phyloP scores from a whole-genome alignment of 2,329 filamentous ascomycete genomes.

The Aureobasidium sp. region DNA sequence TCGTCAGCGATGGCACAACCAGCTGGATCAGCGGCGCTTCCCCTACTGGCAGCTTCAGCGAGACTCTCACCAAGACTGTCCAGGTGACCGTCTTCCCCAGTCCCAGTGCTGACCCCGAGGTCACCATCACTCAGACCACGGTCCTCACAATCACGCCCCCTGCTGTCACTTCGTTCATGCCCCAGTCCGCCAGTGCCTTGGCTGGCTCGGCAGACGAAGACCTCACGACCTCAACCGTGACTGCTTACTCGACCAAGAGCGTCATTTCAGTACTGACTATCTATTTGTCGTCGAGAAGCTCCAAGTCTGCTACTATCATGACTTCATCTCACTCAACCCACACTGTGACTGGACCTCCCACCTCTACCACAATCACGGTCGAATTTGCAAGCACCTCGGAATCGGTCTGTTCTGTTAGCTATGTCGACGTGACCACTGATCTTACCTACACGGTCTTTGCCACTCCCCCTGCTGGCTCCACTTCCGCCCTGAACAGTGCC shows the following conservation, averaged over 20 bases:
- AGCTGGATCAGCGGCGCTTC: slow-evolving; percentile 21
- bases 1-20: slow-evolving; percentile 17
- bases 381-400: slow-evolving; percentile 1
- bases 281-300: neutral
- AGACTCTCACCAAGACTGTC: slow-evolving; percentile 5
- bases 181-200: neutral
- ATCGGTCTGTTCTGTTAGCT: slow-evolving; percentile 1
- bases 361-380: neutral
- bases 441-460: slow-evolving; percentile 4
- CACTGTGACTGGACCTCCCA: neutral
- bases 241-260: neutral
- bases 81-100: slow-evolving; percentile 11
- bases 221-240: neutral
- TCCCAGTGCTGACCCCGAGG: neutral
- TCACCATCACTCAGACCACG: neutral
- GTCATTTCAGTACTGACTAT: neutral
- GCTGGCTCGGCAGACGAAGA: neutral
- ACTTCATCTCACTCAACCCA: neutral
- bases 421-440: slow-evolving; percentile 1
- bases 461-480: neutral
- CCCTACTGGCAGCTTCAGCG: slow-evolving; percentile 13
- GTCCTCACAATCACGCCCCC: slow-evolving; percentile 13
- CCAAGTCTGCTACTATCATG: neutral
- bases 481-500: neutral
- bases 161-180: slow-evolving; percentile 18